Evolutionary conservation across 176 grass and related monocot species (phyloP).

Genomic region (Tuctoria greenei): DNA sequence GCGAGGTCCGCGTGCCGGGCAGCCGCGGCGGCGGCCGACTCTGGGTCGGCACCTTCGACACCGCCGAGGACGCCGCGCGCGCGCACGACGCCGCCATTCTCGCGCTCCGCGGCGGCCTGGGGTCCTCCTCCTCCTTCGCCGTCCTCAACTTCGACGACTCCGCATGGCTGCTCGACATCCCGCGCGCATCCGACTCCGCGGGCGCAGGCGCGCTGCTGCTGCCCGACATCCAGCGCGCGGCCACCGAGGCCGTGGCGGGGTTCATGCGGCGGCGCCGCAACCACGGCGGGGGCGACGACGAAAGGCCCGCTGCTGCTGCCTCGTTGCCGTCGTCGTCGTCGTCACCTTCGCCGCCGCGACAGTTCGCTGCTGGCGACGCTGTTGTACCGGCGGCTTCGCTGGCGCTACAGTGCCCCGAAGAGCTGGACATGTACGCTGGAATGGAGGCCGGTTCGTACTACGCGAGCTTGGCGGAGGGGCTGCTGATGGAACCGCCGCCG

Average conservation of each 20-base stretch:
- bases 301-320: background rate
- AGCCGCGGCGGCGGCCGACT: slow-evolving; percentile 50
- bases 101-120: slow-evolving; percentile 38
- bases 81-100: slow-evolving; percentile 73
- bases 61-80: slow-evolving; percentile 62
- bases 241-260: slow-evolving; percentile 37
- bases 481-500: slow-evolving; percentile 52
- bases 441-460: slow-evolving; percentile 51
- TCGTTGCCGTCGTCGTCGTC: background rate
- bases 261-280: slow-evolving; percentile 11
- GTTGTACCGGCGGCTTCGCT: no score
- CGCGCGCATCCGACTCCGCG: background rate
- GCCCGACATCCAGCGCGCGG: slow-evolving; percentile 42
- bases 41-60: slow-evolving; percentile 84
- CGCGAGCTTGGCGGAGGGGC: slow-evolving; percentile 53
- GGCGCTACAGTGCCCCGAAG: background rate
- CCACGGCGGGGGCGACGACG: background rate
- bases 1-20: slow-evolving; percentile 65
- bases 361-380: no score
- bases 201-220: background rate
- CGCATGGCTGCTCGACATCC: slow-evolving; percentile 36
- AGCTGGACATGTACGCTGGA: slow-evolving; percentile 22
- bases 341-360: no score
- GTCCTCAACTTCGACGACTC: slow-evolving; percentile 66
- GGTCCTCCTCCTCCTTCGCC: no score